Evolutionary conservation across 176 grass and related monocot genomes (phyloP), one percentile per base, ranked within the genome.

Genomic region (Melocanna baccifera): DNA sequence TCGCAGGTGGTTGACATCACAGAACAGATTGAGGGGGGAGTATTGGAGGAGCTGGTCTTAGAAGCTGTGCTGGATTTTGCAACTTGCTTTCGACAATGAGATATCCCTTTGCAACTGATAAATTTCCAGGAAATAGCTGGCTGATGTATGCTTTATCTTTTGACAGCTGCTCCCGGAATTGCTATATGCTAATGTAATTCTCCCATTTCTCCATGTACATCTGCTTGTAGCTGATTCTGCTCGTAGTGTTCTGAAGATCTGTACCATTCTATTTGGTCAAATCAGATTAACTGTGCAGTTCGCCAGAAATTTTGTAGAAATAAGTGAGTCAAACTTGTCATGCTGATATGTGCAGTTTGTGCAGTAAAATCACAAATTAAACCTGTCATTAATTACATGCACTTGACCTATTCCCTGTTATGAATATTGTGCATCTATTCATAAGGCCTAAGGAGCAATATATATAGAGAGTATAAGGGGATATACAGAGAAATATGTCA

Each of bases 11-110:
- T 94, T 69, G 89, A 87, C n/a, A 92, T 96, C 37, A 79, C 74
- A 23, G 89, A 78, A 62, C 83, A 91, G 59, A 90, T 99, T 25
- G 86, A 87, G 22, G 59, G 37, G 22, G 72, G 75, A 48, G 86
- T 96, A 9, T 42, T 93, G 81, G 89, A 94, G 66, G 86, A 96
- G 29, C 89, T 99, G 75, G 52, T 99, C 42, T 50, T 50, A 39
- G 96, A 99, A 71, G 46, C 75, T 75, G 90, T 99, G 23, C 72
- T 69, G 15, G 95, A 96, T 70, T 68, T 94, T 42, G 20, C 62
- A 52, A 10, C 14, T 85, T 67, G n/a, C 29, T 91, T 50, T 73
- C 75, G 34, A 5, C 59, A 34, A 67, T 55, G 62, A 91, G 41
- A 46, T 30, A 47, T 39, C 34, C 57, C 57, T 65, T 67, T 72